Conservation (phyloP, 2,329 filamentous ascomycete genomes). For the Aspergillus jensenii region DNA sequence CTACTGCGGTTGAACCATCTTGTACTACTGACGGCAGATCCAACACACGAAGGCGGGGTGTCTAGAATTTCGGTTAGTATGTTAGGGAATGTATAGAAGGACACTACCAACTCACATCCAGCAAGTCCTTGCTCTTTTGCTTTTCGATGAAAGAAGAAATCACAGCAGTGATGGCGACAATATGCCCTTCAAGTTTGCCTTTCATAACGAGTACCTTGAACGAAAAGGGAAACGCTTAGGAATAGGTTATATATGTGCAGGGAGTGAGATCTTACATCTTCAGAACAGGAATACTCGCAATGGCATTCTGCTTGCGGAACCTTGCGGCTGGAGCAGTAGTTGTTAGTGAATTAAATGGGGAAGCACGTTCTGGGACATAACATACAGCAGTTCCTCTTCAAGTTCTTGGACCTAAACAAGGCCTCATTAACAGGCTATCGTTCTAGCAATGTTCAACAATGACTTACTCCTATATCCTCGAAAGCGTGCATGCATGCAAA, state of each 20-base stretch:
- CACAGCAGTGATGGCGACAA: constrained; percentile 12
- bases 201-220: constrained; percentile 28
- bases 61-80: constrained; percentile 16
- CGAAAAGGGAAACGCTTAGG: not conserved
- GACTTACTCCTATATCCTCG: constrained; percentile 30
- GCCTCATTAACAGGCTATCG: constrained; percentile 3
- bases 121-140: constrained; percentile 30
- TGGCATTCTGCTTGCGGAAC: constrained; percentile 10
- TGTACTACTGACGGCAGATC: constrained; percentile 18
- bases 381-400: constrained; percentile 22
- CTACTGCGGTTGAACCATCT: constrained; percentile 1
- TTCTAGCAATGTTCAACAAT: not conserved
- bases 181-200: constrained; percentile 15
- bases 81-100: not conserved
- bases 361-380: not conserved
- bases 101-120: constrained; percentile 27
- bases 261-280: constrained; percentile 22
- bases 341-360: constrained; percentile 1
- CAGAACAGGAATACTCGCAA: constrained; percentile 23
- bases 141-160: constrained; percentile 28
- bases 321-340: constrained; percentile 5
- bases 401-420: constrained; percentile 26
- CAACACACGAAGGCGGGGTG: constrained; percentile 28
- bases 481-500: constrained; percentile 36
- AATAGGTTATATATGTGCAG: not conserved